phyloP scores from a whole-genome alignment of 2,329 filamentous ascomycete species.

The Lojkania enalia region DNA sequence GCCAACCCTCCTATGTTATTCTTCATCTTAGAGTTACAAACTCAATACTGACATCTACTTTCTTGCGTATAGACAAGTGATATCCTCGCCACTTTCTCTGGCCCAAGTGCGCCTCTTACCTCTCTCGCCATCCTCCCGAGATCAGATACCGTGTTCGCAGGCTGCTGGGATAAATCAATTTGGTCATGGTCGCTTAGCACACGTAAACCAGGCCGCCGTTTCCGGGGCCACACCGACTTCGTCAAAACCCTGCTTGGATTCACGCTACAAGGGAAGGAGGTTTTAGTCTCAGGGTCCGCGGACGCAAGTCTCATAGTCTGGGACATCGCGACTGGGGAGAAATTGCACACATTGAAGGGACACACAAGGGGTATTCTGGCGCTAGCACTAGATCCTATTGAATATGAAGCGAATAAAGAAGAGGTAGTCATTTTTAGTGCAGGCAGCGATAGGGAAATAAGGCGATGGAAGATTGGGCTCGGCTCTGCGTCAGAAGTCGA shows the following conservation, averaged over 20 bases:
- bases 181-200: conserved; percentile 74
- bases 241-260: conserved; percentile 77
- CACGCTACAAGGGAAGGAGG: conserved; percentile 62
- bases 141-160: conserved; percentile 70
- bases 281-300: conserved; percentile 53
- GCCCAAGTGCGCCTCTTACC: conserved; percentile 73
- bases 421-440: conserved; percentile 71
- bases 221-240: conserved; percentile 83
- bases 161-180: conserved; percentile 91
- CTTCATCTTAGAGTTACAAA: no score
- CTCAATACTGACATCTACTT: no score
- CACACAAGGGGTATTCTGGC: conserved; percentile 77
- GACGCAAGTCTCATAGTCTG: conserved; percentile 68
- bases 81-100: conserved; percentile 61
- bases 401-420: conserved; percentile 23
- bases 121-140: conserved; percentile 36
- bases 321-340: conserved; percentile 69
- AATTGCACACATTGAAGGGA: conserved; percentile 77
- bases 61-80: conserved; percentile 32
- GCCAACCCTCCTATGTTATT: conserved; percentile 1
- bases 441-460: conserved; percentile 65
- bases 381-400: conserved; percentile 70
- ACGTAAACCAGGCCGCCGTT: conserved; percentile 55
- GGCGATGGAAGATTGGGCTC: conserved; percentile 67
- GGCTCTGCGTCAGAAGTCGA: conserved; percentile 26